These are phyloP conservation scores for Camellia oleifera DNA, from an alignment of 179 eudicot species.

Conservation along the genomic window DNA sequence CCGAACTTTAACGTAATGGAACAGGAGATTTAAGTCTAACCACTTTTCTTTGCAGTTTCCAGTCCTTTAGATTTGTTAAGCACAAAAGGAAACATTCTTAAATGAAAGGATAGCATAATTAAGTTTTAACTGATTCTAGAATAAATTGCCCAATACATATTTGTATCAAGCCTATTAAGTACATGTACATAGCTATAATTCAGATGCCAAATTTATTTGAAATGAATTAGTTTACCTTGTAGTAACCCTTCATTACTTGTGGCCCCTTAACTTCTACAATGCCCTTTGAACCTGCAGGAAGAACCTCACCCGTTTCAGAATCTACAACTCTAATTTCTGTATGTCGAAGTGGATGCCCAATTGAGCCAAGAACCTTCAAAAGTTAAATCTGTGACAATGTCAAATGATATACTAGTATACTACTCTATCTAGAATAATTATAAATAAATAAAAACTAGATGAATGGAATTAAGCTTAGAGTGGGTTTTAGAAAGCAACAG, in stretches of 20 bases:
- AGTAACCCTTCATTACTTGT: conserved; percentile 92
- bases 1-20: too few species aligned
- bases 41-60: not conserved
- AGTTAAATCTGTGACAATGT: conserved; percentile 22
- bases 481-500: not conserved
- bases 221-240: conserved; percentile 50
- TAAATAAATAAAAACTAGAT: not conserved
- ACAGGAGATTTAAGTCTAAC: not conserved
- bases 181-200: not conserved
- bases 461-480: not conserved
- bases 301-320: conserved; percentile 55
- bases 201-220: not conserved
- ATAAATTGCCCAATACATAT: not conserved
- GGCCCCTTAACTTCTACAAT: conserved; percentile 84
- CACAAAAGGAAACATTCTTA: not conserved
- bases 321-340: conserved; percentile 79
- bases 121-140: not conserved
- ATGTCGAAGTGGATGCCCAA: conserved; percentile 69
- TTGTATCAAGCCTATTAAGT: not conserved
- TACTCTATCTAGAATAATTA: not conserved
- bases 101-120: not conserved
- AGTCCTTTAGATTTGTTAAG: not conserved
- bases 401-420: conserved; percentile 8
- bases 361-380: conserved; percentile 83
- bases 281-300: conserved; percentile 83